Evolutionary conservation across 1,139 yeast species (phyloP), one percentile per base, ranked within the genome.

Genomic region (Sugiyamaella japonica): DNA sequence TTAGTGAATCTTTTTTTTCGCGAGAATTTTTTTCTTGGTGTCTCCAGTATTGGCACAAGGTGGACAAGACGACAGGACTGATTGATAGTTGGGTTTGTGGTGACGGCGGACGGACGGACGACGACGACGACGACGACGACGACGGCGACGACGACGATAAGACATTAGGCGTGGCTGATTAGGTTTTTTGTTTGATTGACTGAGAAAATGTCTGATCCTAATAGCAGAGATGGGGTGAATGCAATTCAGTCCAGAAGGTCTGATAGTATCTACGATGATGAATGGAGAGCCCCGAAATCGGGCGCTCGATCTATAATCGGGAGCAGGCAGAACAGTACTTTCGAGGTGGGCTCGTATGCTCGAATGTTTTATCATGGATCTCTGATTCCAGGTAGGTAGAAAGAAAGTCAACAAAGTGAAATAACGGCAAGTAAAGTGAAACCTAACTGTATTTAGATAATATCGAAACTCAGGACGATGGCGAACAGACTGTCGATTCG

Each of bases 131-230:
- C n/a, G n/a, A n/a, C n/a, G n/a, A n/a, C n/a, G n/a, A n/a, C n/a
- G n/a, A n/a, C n/a, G n/a, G n/a, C n/a, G n/a, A n/a, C n/a, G n/a
- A n/a, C n/a, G n/a, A 20, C 25, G 25, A 20, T 20, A 20, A 20
- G 34, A 29, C 34, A 29, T 29, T 29, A 9, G 34, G 34, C n/a
- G 10, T 29, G 82, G 66, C 65, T 82, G 79, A 67, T 80, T 84
- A 56, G 81, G 72, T 34, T 39, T 34, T 39, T 39, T 8, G 43
- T 17, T 20, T 39, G 3, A 20, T 20, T 20, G 25, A 20, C 34
- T 4, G 13, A 7, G 6, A 39, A n/a, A 12, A 40, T 40, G 44
- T 40, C 44, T 3, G 44, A 40, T 25, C 23, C 44, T 7, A 40
- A 28, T 40, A 9, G 15, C n/a, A 12, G 23, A 13, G 29, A 20